Evolutionary conservation across 768 basidiomycete genomes (phyloP).

Genomic region (Tulasnella sp.): DNA sequence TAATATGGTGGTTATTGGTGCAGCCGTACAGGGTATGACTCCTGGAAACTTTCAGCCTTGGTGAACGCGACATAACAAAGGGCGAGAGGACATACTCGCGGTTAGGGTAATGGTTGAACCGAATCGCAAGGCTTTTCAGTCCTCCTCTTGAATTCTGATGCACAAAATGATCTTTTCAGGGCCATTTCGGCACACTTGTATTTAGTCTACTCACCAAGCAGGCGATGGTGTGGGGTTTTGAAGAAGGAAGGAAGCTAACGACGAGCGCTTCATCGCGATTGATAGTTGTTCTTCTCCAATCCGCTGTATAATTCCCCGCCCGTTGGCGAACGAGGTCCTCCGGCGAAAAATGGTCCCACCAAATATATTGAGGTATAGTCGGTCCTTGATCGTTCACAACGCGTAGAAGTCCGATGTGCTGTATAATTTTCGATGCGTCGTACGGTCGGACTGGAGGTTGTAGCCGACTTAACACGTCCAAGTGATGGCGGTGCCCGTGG

Average conservation of each 20-base stretch:
- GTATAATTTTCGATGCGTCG: neutral
- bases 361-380: neutral
- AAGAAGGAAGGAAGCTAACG: neutral
- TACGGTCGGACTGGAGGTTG: neutral
- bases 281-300: neutral
- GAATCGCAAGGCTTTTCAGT: too few relatives aligned
- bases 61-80: too few relatives aligned
- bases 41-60: too few relatives aligned
- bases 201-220: neutral
- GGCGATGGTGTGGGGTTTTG: neutral
- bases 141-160: neutral
- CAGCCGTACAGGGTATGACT: too few relatives aligned
- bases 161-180: too few relatives aligned
- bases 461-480: neutral
- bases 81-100: too few relatives aligned
- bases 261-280: neutral
- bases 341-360: neutral
- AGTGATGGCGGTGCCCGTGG: too few relatives aligned
- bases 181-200: neutral
- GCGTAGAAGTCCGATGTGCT: neutral
- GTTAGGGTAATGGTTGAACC: too few relatives aligned
- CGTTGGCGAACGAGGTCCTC: too few relatives aligned
- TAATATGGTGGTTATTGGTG: too few relatives aligned
- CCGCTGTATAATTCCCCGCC: neutral
- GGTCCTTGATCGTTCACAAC: neutral